Conservation (phyloP, 2,329 filamentous ascomycete genomes). For the Fusarium sp. region DNA sequence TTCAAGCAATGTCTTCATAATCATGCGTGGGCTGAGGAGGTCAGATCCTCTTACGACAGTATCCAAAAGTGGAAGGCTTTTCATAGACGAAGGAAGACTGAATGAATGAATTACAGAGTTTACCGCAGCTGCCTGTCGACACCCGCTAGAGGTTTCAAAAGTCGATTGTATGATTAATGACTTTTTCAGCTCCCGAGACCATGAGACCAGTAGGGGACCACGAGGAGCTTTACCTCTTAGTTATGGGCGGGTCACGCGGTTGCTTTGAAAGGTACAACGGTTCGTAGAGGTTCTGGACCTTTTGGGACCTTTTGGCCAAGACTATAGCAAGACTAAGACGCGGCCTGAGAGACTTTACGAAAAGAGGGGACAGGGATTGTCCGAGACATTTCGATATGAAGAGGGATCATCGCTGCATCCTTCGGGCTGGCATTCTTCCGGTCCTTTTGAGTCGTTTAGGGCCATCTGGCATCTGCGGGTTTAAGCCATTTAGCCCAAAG, state of each 20-base stretch:
- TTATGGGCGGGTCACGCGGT: slow-evolving; percentile 33
- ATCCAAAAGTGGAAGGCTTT: slow-evolving; percentile 2
- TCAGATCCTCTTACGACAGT: slow-evolving; percentile 10
- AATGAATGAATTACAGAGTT: not conserved
- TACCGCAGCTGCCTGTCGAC: not conserved
- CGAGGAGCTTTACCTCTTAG: slow-evolving; percentile 18
- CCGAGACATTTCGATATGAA: slow-evolving; percentile 17
- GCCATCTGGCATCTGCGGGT: not conserved
- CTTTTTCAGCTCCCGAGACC: slow-evolving; percentile 14
- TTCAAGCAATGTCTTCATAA: not conserved
- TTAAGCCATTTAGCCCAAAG: not conserved
- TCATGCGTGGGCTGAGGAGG: slow-evolving; percentile 24
- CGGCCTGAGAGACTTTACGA: not conserved
- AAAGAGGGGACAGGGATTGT: slow-evolving; percentile 3
- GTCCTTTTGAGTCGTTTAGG: not conserved
- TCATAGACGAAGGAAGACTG: not conserved
- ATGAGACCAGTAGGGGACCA: slow-evolving; percentile 34
- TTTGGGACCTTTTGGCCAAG: not conserved
- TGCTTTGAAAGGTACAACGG: slow-evolving; percentile 33
- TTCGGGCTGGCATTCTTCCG: slow-evolving; percentile 29
- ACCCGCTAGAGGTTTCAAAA: not conserved
- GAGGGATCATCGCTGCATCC: slow-evolving; percentile 31
- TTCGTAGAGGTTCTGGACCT: slow-evolving; percentile 13
- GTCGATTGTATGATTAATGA: slow-evolving; percentile 5
- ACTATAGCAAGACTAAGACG: slow-evolving; percentile 25